Conservation (phyloP, 352 stramenopile genomes). For the Blastocystis sp. region DNA sequence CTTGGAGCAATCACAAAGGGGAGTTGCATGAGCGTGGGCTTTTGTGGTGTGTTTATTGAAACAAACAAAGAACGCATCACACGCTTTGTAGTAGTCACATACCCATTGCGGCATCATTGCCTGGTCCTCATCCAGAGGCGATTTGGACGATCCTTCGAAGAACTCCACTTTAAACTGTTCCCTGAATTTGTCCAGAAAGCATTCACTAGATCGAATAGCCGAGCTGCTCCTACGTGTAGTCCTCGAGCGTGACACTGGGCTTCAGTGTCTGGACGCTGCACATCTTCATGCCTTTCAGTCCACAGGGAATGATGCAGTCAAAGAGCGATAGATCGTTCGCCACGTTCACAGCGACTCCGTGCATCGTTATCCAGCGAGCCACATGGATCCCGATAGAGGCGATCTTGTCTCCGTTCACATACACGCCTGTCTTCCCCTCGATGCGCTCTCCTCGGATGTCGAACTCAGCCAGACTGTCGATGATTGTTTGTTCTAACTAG, state of each 20-base stretch:
- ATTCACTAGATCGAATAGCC: not conserved
- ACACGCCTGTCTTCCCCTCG: conserved; percentile 53
- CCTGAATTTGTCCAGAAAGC: conserved; percentile 48
- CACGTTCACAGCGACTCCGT: conserved; percentile 58
- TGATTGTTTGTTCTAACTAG: conserved; percentile 57
- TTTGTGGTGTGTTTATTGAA: too few relatives aligned
- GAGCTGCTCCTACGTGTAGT: not conserved
- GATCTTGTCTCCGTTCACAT: conserved; percentile 61
- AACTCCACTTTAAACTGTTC: conserved; percentile 53
- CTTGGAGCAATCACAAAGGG: too few relatives aligned
- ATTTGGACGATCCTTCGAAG: not conserved
- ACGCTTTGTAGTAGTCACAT: not conserved
- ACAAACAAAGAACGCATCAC: not conserved
- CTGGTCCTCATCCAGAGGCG: conserved; percentile 33
- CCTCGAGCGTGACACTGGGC: conserved; percentile 32
- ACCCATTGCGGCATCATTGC: not conserved
- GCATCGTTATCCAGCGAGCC: conserved; percentile 60
- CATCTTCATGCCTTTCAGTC: conserved; percentile 60
- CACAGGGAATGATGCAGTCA: conserved; percentile 59
- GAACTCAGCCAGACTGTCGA: conserved; percentile 40
- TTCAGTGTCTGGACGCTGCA: conserved; percentile 53
- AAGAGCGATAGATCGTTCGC: conserved; percentile 53
- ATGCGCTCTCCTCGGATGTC: conserved; percentile 43
- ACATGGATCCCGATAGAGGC: conserved; percentile 60
- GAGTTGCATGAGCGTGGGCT: too few relatives aligned